Conservation (phyloP, 2,329 filamentous ascomycete species). For the Xylariaceae sp. region DNA sequence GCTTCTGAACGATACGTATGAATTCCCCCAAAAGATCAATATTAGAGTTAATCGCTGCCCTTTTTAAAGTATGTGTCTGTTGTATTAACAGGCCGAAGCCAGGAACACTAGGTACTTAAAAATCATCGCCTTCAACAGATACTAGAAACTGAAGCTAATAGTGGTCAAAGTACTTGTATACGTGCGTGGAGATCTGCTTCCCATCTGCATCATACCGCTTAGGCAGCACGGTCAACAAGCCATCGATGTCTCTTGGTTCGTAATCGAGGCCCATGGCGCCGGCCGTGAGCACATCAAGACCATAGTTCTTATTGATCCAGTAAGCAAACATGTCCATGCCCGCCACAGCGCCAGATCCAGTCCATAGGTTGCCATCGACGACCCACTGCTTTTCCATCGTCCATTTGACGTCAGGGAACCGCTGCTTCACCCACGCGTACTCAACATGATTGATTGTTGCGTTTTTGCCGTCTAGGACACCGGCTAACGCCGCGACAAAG, state of each 20-base stretch:
- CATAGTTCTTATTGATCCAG: slow-evolving; percentile 18
- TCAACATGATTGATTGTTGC: slow-evolving; percentile 19
- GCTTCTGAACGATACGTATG: no score
- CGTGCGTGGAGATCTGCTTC: slow-evolving; percentile 20
- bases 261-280: slow-evolving; percentile 16
- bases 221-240: slow-evolving; percentile 15
- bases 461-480: slow-evolving; percentile 21
- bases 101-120: no score
- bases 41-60: no score
- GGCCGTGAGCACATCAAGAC: slow-evolving; percentile 8
- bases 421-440: slow-evolving; percentile 18
- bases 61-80: no score
- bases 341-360: slow-evolving; percentile 16
- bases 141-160: no score
- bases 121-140: no score
- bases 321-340: slow-evolving; percentile 23
- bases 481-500: slow-evolving; percentile 13
- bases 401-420: slow-evolving; percentile 19
- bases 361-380: slow-evolving; percentile 21
- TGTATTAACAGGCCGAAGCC: no score
- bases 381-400: slow-evolving; percentile 19
- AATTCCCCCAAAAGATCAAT: no score
- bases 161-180: slow-evolving; percentile 14
- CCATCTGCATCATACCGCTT: slow-evolving; percentile 16
- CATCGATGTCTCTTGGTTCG: slow-evolving; percentile 19